Percentiles rank a stretch among this genome's conserved stretches.
Evolutionary conservation across 306 rosid genomes (phyloP).

Genomic region (Trichosanthes truncata): DNA sequence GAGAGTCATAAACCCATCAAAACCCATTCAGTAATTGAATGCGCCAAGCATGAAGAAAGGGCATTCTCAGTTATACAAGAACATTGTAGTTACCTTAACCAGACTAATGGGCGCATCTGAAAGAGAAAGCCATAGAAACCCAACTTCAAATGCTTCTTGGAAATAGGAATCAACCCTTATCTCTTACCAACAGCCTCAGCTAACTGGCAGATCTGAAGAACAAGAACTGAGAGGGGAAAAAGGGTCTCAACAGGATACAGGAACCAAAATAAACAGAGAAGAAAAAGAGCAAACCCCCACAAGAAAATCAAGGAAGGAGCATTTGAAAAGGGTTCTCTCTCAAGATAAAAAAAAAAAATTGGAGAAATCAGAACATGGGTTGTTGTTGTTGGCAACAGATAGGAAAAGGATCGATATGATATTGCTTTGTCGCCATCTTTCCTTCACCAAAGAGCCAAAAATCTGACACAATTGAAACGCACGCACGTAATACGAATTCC

Average conservation of each 20-base stretch:
- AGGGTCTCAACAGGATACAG: constrained; percentile 11
- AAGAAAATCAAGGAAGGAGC: constrained; percentile 16
- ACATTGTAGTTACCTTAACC: constrained; percentile 22
- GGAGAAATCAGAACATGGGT: constrained; percentile 40
- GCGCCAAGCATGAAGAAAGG: background rate
- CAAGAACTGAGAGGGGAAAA: background rate
- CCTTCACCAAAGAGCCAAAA: constrained; percentile 25
- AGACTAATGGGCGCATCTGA: constrained; percentile 13
- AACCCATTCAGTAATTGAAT: background rate
- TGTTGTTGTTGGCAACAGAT: constrained; percentile 46
- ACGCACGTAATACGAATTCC: constrained; percentile 13
- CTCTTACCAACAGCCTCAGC: background rate
- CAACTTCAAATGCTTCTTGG: background rate
- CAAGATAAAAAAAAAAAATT: constrained; percentile 2
- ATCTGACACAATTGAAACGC: constrained; percentile 34
- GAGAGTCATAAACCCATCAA: background rate
- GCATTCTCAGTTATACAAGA: constrained; percentile 20
- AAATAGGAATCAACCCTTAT: background rate
- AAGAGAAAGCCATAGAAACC: background rate
- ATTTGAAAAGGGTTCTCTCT: constrained; percentile 23
- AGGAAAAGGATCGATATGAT: constrained; percentile 35
- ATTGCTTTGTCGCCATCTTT: constrained; percentile 21
- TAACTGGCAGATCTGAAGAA: constrained; percentile 6
- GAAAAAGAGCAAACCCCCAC: background rate
- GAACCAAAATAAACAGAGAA: constrained; percentile 3